These are phyloP conservation scores for Podospora anserina DNA, from an alignment of 495 filamentous ascomycete genomes.

Conservation along the genomic window DNA sequence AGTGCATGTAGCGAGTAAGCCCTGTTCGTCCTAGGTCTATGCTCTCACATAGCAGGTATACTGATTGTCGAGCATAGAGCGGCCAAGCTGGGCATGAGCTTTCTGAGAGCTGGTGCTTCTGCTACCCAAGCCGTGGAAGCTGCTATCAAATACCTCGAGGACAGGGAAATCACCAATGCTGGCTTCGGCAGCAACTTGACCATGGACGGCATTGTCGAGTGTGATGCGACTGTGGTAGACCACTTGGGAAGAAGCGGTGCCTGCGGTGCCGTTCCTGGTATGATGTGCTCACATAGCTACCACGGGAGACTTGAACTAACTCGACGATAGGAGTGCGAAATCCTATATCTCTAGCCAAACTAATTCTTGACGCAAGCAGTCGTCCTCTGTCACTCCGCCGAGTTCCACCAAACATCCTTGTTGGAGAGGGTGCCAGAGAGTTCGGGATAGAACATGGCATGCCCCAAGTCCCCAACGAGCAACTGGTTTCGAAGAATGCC, in stretches of 20 bases:
- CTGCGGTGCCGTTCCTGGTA: slow-evolving; percentile 84
- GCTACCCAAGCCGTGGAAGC: slow-evolving; percentile 91
- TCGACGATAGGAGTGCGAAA: slow-evolving; percentile 75
- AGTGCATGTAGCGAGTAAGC: slow-evolving; percentile 83
- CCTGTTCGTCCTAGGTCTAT: neutral
- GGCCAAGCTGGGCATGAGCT: slow-evolving; percentile 70
- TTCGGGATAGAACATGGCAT: slow-evolving; percentile 81
- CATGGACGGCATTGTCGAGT: slow-evolving; percentile 85
- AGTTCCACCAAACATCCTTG: slow-evolving; percentile 88
- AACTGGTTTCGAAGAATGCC: slow-evolving; percentile 69
- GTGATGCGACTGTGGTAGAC: slow-evolving; percentile 90
- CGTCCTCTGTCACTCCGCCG: slow-evolving; percentile 72
- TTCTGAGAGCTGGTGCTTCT: slow-evolving; percentile 71
- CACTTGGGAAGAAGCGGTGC: slow-evolving; percentile 88
- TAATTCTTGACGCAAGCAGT: slow-evolving; percentile 72
- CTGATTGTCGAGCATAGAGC: slow-evolving; percentile 54
- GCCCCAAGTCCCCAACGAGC: slow-evolving; percentile 63
- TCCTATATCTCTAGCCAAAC: slow-evolving; percentile 80
- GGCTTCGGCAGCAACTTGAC: slow-evolving; percentile 95
- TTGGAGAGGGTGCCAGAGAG: slow-evolving; percentile 75
- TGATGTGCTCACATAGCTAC: slow-evolving; percentile 32
- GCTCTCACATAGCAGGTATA: neutral
- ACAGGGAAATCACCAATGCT: slow-evolving; percentile 92
- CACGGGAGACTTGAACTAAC: neutral
- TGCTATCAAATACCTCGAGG: slow-evolving; percentile 81